phyloP scores from a whole-genome alignment of 139 green algal species.

The Closterium sp. region DNA sequence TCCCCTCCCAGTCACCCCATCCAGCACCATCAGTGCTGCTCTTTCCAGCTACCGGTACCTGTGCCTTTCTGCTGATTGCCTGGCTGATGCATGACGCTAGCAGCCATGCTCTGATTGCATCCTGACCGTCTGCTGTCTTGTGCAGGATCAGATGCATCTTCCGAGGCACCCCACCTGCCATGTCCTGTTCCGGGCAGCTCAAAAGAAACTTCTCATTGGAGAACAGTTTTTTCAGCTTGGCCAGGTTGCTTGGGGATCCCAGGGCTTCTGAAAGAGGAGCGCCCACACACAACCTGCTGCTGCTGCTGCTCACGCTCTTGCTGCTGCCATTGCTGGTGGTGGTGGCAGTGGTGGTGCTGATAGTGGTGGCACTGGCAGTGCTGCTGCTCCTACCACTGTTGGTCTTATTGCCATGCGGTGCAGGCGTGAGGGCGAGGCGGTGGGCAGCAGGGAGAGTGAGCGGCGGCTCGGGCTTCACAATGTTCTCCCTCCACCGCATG shows the following conservation, averaged over 20 bases:
- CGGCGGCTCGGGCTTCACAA: background rate
- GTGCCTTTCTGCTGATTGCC: constrained; percentile 4
- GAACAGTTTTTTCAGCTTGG: background rate
- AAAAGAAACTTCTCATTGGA: constrained; percentile 34
- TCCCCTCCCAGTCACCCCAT: background rate
- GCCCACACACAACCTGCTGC: constrained; percentile 16
- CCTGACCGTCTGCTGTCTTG: constrained; percentile 25
- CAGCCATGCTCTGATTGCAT: constrained; percentile 43
- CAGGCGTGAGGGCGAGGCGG: background rate
- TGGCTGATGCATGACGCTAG: constrained; percentile 23
- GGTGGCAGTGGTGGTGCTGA: background rate
- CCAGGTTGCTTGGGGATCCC: constrained; percentile 6
- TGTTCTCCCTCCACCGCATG: background rate
- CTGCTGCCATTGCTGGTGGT: background rate
- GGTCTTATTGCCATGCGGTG: background rate
- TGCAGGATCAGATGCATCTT: constrained; percentile 45
- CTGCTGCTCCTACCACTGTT: background rate
- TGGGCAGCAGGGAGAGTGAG: background rate
- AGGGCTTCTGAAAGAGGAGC: constrained; percentile 14
- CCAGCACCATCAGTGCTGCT: background rate
- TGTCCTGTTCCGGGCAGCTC: background rate
- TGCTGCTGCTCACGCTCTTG: background rate
- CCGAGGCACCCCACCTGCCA: background rate
- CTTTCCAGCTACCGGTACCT: background rate
- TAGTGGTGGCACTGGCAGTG: background rate